Evolutionary conservation across 352 stramenopile species (phyloP).

Genomic region (Salisapilia sapeloensis): DNA sequence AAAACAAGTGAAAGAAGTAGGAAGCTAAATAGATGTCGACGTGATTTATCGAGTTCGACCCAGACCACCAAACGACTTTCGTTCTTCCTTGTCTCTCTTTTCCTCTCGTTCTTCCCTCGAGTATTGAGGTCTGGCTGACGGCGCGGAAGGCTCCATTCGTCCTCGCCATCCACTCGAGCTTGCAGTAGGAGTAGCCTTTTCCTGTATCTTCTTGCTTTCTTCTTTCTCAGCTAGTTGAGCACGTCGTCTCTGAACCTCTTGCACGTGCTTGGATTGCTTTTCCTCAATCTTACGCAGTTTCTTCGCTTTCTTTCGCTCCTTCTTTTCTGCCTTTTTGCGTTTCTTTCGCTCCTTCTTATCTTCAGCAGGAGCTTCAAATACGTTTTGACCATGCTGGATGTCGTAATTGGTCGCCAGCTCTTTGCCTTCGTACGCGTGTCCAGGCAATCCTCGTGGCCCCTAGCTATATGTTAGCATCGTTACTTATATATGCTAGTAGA

Average conservation of each 20-base stretch:
- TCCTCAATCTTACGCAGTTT: constrained; percentile 26
- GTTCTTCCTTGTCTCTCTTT: constrained; percentile 6
- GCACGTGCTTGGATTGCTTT: constrained; percentile 23
- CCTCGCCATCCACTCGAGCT: constrained; percentile 54
- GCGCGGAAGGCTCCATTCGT: constrained; percentile 23
- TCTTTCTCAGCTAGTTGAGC: constrained; percentile 6
- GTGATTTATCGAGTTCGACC: too few relatives aligned
- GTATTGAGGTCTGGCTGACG: constrained; percentile 4
- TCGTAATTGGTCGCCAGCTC: constrained; percentile 52
- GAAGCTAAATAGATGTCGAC: constrained; percentile 1
- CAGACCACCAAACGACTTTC: constrained; percentile 3
- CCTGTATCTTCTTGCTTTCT: constrained; percentile 9
- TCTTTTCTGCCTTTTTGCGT: constrained; percentile 34
- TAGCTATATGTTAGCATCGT: too few relatives aligned
- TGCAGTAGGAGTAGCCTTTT: constrained; percentile 5
- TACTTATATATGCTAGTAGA: too few relatives aligned
- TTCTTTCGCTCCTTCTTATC: constrained; percentile 39
- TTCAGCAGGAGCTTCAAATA: constrained; percentile 55
- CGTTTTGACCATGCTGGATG: constrained; percentile 62
- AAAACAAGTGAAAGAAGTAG: constrained; percentile 1
- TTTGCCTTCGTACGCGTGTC: constrained; percentile 81
- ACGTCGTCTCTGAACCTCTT: constrained; percentile 27
- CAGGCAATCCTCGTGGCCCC: constrained; percentile 35
- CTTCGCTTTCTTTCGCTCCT: constrained; percentile 24
- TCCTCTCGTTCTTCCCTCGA: constrained; percentile 7